phyloP scores from a whole-genome alignment of 306 rosid genomes.

The Sicyos baderoa region DNA sequence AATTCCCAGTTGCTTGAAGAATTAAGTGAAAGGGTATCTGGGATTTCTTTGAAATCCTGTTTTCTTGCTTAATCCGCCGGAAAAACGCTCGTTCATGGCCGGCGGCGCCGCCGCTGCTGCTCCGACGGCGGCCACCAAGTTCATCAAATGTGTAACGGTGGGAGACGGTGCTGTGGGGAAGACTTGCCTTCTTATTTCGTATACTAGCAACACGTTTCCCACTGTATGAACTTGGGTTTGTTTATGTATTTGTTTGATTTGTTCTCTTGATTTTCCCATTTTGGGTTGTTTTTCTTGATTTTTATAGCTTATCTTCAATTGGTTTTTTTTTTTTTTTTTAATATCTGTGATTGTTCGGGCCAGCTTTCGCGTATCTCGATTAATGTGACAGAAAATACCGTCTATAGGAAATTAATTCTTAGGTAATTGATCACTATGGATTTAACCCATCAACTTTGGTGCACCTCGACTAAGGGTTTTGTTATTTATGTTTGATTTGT shows the following conservation, averaged over 20 bases:
- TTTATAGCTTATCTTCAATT: background rate
- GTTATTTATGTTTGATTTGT: background rate
- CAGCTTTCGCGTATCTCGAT: too few relatives aligned
- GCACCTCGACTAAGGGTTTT: too few relatives aligned
- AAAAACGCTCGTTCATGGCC: background rate
- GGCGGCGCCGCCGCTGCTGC: conserved; percentile 8
- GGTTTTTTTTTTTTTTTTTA: background rate
- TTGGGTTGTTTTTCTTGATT: background rate
- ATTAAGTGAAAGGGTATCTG: background rate
- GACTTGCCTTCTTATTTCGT: conserved; percentile 39
- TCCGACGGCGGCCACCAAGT: conserved; percentile 25
- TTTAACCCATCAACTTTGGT: too few relatives aligned
- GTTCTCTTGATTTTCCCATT: background rate
- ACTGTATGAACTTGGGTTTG: conserved; percentile 17
- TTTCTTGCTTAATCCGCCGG: background rate
- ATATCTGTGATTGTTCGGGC: too few relatives aligned
- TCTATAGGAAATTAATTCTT: too few relatives aligned
- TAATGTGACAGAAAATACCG: too few relatives aligned
- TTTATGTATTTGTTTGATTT: background rate
- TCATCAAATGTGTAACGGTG: conserved; percentile 36
- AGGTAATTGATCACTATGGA: too few relatives aligned
- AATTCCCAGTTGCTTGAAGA: background rate
- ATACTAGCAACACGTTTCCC: conserved; percentile 42
- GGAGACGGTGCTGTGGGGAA: conserved; percentile 47
- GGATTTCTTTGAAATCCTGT: background rate